Base-by-base conservation (phyloP, 257 asterid genomes). In the Ligustrum vulgare region DNA sequence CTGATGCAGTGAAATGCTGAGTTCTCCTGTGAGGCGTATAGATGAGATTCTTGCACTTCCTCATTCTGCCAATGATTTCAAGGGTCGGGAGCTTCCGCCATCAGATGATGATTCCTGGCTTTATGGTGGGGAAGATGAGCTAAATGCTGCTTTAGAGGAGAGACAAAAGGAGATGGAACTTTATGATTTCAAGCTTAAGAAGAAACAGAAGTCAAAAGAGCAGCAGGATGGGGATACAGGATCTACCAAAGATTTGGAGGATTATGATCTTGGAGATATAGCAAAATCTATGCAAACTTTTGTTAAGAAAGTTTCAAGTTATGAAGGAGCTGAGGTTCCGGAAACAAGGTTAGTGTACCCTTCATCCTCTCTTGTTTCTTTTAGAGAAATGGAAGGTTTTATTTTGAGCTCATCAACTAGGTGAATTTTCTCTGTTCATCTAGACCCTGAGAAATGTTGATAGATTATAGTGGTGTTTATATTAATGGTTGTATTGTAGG, bases 21-120 rank as follows among this genome's bases (percentile, higher is more conserved):
- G 82, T 74, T 89, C 94, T 77, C 98, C 93, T 56, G 89, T 90
- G 74, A 86, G 79, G 54, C 85, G 93, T 36, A 85, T 92, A 70
- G 97, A 94, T 82, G 98, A 91, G 79, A 86, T 92, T 78, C 98
- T 94, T 72, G 81, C 90, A 41, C 92, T 91, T 58, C 91, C 96
- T 13, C 89, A 90, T 75, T 86, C 96, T 18, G 84, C 79, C 18
- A 85, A 83, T 76, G 90, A 87, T 80, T 94, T 92, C 80, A 79
- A 81, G 76, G 81, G 81, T 69, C 86, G 76, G 78, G 91, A 88
- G 75, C 90, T 92, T 76, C 96, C 96, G 68, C 94, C 89, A 33
- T 85, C 97, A 34, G 98, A 92, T 85, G 96, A 91, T 84, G 99
- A 94, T 79, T 88, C 99, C 0, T 94, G 97, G 99, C 93, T 94